A percentile compares a stretch with the other conserved stretches of the same genome.
Conservation (phyloP, 176 grass and related monocot species). For the Carex kokanica region DNA sequence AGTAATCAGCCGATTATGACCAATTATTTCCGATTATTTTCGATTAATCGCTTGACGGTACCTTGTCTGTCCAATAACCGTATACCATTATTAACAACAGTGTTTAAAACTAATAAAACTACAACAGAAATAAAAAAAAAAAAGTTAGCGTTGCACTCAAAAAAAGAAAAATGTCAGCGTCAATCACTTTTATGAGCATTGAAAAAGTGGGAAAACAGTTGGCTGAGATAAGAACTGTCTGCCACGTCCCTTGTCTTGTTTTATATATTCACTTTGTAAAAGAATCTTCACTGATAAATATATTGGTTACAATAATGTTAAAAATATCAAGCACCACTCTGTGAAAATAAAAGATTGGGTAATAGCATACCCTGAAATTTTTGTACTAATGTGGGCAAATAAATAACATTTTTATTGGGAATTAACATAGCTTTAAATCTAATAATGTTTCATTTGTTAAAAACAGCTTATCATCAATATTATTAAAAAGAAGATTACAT, state of each 20-base stretch:
- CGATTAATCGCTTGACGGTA: too few species aligned
- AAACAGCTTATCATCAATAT: background rate
- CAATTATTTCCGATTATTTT: too few species aligned
- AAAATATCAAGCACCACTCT: background rate
- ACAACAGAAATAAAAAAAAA: background rate
- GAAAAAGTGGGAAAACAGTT: conserved; percentile 5
- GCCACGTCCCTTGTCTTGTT: background rate
- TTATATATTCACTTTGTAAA: background rate
- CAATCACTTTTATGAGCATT: conserved; percentile 9
- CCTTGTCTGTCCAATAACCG: too few species aligned
- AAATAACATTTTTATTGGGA: background rate
- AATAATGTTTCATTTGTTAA: background rate
- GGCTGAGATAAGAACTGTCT: conserved; percentile 11
- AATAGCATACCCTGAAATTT: background rate
- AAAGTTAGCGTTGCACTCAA: background rate
- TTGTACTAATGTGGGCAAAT: background rate
- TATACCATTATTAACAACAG: too few species aligned
- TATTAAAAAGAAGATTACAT: too few species aligned
- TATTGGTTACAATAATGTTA: background rate
- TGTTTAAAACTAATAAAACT: too few species aligned
- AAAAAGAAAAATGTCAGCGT: background rate
- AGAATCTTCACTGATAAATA: background rate
- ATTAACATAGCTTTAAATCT: background rate
- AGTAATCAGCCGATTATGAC: too few species aligned
- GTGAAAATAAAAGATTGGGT: background rate